phyloP scores from a whole-genome alignment of 768 basidiomycete genomes.

The Mycena albidolilacea region DNA sequence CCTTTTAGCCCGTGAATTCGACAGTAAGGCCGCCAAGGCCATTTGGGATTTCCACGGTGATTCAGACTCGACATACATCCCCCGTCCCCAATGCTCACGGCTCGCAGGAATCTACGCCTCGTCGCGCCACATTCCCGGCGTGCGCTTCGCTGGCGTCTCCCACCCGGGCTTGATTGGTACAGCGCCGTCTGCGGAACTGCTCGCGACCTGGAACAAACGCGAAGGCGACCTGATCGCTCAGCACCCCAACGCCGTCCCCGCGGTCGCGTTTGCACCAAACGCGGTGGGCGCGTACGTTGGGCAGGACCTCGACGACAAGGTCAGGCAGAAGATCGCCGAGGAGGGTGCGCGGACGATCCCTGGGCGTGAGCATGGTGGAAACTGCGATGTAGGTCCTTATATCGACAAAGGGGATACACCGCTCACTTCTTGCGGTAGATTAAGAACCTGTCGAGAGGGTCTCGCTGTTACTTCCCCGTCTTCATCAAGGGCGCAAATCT shows the following conservation, averaged over 20 bases:
- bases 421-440: conserved; percentile 59
- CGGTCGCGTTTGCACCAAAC: conserved; percentile 78
- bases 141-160: conserved; percentile 83
- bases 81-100: not conserved
- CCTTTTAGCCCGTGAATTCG: conserved; percentile 70
- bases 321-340: conserved; percentile 66
- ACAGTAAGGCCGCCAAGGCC: conserved; percentile 81
- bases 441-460: conserved; percentile 83
- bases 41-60: conserved; percentile 85
- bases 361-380: conserved; percentile 85
- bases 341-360: conserved; percentile 86
- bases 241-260: conserved; percentile 66
- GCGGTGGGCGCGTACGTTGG: conserved; percentile 76
- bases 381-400: conserved; percentile 70
- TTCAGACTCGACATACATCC: not conserved
- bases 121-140: conserved; percentile 84
- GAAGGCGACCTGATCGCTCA: conserved; percentile 75
- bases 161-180: conserved; percentile 86
- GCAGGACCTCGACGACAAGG: conserved; percentile 66
- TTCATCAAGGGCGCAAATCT: conserved; percentile 83
- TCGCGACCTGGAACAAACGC: conserved; percentile 82
- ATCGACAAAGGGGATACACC: not conserved
- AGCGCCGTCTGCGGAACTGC: conserved; percentile 79
- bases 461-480: conserved; percentile 83
- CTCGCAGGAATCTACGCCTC: conserved; percentile 74